Percentiles rank a stretch among this genome's conserved stretches.
phyloP scores from a whole-genome alignment of 140 eudicot species.

The Bidens hawaiensis region DNA sequence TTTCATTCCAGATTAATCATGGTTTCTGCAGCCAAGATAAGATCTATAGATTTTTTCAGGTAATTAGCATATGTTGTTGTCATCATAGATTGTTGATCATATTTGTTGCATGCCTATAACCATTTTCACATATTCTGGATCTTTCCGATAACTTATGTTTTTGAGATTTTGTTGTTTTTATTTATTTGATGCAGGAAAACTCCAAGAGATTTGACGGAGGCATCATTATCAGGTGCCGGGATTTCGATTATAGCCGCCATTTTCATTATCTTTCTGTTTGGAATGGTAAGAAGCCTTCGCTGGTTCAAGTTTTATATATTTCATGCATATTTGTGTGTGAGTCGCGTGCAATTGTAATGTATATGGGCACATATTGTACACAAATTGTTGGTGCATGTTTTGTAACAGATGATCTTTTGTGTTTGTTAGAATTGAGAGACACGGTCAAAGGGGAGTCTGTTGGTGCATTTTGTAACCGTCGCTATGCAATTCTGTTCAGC shows the following conservation, averaged over 20 bases:
- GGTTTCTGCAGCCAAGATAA: slow-evolving; percentile 65
- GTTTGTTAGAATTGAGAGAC: too few relatives aligned
- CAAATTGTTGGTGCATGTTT: too few relatives aligned
- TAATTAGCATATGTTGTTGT: slow-evolving; percentile 7
- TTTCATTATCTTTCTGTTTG: slow-evolving; percentile 78
- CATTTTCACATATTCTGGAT: not conserved
- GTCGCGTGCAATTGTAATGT: too few relatives aligned
- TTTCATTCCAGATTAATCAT: slow-evolving; percentile 31
- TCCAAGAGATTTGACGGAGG: slow-evolving; percentile 97
- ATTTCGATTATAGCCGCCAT: slow-evolving; percentile 81
- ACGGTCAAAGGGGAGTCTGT: too few relatives aligned
- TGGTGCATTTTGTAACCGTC: too few relatives aligned
- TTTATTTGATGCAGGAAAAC: slow-evolving; percentile 62
- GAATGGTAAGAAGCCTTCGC: slow-evolving; percentile 58
- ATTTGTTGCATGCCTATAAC: not conserved
- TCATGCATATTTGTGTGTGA: too few relatives aligned
- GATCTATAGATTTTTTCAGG: slow-evolving; percentile 93
- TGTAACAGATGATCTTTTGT: too few relatives aligned
- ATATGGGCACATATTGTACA: too few relatives aligned
- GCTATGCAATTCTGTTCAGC: too few relatives aligned
- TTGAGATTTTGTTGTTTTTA: not conserved
- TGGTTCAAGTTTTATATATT: not conserved
- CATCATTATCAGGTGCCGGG: slow-evolving; percentile 96
- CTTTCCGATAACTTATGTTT: too few relatives aligned
- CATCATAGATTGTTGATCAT: not conserved